phyloP scores from a whole-genome alignment of 306 rosid genomes.

The Styphnolobium japonicum region DNA sequence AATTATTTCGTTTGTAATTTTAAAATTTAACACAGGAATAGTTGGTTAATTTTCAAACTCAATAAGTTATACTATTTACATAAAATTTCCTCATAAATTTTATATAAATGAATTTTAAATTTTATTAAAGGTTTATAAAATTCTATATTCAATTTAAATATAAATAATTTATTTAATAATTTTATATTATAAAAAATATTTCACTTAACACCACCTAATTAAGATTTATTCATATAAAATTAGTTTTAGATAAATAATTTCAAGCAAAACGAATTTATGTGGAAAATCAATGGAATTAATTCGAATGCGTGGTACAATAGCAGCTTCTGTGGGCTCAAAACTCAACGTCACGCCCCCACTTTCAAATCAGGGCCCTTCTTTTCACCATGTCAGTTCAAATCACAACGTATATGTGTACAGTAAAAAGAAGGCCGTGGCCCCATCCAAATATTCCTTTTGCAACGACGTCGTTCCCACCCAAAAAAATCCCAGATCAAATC shows the following conservation, averaged over 20 bases:
- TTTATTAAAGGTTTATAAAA: no score
- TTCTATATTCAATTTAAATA: no score
- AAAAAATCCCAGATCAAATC: background rate
- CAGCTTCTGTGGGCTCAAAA: background rate
- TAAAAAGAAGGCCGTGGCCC: slow-evolving; percentile 20
- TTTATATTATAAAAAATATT: no score
- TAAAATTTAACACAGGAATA: no score
- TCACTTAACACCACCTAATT: no score
- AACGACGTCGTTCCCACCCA: slow-evolving; percentile 30
- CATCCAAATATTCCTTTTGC: slow-evolving; percentile 35
- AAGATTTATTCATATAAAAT: no score
- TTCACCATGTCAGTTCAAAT: background rate
- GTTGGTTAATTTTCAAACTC: no score
- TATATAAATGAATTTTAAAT: no score
- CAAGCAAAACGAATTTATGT: background rate
- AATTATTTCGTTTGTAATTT: no score
- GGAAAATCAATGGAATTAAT: background rate
- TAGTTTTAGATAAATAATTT: background rate
- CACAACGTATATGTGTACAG: slow-evolving; percentile 5
- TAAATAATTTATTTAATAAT: no score
- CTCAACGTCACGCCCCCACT: background rate
- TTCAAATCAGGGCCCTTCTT: background rate
- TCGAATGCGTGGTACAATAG: background rate
- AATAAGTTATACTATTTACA: no score
- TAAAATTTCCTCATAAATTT: no score